Evolutionary conservation across 495 filamentous ascomycete genomes (phyloP).

Genomic region (Durotheca rogersii): DNA sequence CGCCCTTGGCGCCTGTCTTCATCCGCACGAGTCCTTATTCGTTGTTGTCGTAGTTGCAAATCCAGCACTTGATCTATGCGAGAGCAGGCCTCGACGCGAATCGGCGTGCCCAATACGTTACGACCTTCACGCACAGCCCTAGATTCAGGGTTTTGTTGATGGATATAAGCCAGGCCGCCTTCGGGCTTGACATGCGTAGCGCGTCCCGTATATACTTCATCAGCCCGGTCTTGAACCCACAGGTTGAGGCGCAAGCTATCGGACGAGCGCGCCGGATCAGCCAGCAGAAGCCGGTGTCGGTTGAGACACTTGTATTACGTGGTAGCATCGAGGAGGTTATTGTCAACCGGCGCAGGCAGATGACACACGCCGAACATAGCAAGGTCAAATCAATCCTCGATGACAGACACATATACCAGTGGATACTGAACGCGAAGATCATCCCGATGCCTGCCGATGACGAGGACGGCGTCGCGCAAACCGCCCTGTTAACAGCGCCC

Average conservation of each 20-base stretch:
- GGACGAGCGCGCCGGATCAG: conserved; percentile 89
- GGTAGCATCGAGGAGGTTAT: conserved; percentile 87
- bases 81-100: conserved; percentile 59
- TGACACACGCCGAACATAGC: conserved; percentile 73
- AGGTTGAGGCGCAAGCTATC: conserved; percentile 87
- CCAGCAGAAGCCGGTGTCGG: conserved; percentile 74
- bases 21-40: conserved; percentile 16
- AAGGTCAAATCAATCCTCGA: conserved; percentile 72
- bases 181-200: conserved; percentile 77
- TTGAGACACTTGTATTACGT: conserved; percentile 82
- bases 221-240: conserved; percentile 82
- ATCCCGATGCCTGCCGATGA: conserved; percentile 53
- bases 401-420: conserved; percentile 71
- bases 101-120: conserved; percentile 68
- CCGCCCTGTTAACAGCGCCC: conserved; percentile 53
- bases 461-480: conserved; percentile 53
- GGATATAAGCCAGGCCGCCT: conserved; percentile 84
- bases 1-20: not conserved
- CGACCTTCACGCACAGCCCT: conserved; percentile 68
- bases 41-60: conserved; percentile 48
- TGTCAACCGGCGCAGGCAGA: conserved; percentile 67
- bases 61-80: conserved; percentile 82
- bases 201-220: conserved; percentile 90
- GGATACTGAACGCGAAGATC: conserved; percentile 73
- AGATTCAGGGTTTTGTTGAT: conserved; percentile 74